Conservation (phyloP, 2,329 filamentous ascomycete genomes). For the Monosporascus sp. region DNA sequence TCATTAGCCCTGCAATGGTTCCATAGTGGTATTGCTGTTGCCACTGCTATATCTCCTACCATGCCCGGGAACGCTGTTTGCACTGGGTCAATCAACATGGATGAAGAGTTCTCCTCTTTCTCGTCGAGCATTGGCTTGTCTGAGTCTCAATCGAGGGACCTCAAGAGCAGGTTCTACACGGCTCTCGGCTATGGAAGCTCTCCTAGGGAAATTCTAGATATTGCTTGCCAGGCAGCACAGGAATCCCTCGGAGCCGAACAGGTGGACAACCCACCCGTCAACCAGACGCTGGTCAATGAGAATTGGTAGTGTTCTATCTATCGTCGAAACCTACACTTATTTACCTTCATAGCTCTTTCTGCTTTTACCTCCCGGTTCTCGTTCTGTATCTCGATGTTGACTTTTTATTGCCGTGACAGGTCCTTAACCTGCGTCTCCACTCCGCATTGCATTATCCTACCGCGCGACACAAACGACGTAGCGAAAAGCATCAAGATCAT, state of each 20-base stretch:
- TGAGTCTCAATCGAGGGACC: not conserved
- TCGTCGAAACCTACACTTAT: not conserved
- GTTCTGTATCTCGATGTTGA: not conserved
- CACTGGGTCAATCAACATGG: not conserved
- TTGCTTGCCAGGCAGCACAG: constrained; percentile 2
- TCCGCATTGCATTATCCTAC: constrained; percentile 11
- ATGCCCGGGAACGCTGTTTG: too few species aligned
- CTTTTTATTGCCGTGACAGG: constrained; percentile 4
- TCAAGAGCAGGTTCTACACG: not conserved
- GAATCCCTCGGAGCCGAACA: not conserved
- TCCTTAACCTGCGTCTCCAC: constrained; percentile 7
- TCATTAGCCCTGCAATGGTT: too few species aligned
- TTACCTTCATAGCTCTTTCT: not conserved
- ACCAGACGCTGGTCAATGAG: constrained; percentile 1
- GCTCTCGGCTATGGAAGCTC: not conserved
- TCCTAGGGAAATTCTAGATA: not conserved
- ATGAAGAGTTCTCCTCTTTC: not conserved
- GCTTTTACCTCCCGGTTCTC: not conserved
- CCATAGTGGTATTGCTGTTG: too few species aligned
- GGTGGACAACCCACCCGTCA: constrained; percentile 2
- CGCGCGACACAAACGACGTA: constrained; percentile 2
- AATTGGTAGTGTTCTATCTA: constrained; percentile 3
- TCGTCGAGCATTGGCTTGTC: constrained; percentile 1
- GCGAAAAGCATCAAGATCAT: constrained; percentile 7
- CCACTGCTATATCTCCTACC: too few species aligned